Evolutionary conservation across 805 yeast species (phyloP).

Genomic region (Tetrapisispora pingtungensis): DNA sequence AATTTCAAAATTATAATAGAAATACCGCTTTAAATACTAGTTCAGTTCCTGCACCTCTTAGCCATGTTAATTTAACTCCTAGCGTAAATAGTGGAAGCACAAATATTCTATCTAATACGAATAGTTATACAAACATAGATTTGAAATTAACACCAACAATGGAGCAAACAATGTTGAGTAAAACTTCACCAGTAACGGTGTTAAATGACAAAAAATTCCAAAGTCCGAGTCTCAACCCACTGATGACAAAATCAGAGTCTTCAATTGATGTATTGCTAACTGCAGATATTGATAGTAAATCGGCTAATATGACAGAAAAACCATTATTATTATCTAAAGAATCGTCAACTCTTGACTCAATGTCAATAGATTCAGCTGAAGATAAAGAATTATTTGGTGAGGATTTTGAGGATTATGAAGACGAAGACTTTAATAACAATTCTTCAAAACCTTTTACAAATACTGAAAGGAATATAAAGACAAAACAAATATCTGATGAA

Average conservation of each 20-base stretch:
- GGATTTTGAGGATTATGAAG: conserved; percentile 26
- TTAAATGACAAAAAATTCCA: background rate
- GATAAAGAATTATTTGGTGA: conserved; percentile 26
- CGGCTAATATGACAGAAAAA: background rate
- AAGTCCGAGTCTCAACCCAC: background rate
- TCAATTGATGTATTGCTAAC: background rate
- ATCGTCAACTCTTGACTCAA: background rate
- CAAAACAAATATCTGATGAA: conserved; percentile 15
- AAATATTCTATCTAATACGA: conserved; percentile 3
- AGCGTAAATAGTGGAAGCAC: background rate
- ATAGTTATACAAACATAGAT: background rate
- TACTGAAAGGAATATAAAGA: conserved; percentile 3
- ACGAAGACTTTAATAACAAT: conserved; percentile 31
- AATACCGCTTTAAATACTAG: conserved; percentile 4
- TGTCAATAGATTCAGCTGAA: background rate
- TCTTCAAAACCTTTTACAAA: conserved; percentile 19
- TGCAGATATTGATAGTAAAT: background rate
- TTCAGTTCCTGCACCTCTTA: background rate
- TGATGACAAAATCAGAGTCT: background rate
- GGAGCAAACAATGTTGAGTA: background rate
- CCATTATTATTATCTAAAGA: background rate
- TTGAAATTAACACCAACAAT: background rate
- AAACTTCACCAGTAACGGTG: background rate
- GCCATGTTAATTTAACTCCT: background rate
- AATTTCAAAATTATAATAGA: conserved; percentile 21